Evolutionary conservation across 805 yeast species (phyloP), one percentile per base, ranked within the genome.

Genomic region (Middelhovenomyces tepae): DNA sequence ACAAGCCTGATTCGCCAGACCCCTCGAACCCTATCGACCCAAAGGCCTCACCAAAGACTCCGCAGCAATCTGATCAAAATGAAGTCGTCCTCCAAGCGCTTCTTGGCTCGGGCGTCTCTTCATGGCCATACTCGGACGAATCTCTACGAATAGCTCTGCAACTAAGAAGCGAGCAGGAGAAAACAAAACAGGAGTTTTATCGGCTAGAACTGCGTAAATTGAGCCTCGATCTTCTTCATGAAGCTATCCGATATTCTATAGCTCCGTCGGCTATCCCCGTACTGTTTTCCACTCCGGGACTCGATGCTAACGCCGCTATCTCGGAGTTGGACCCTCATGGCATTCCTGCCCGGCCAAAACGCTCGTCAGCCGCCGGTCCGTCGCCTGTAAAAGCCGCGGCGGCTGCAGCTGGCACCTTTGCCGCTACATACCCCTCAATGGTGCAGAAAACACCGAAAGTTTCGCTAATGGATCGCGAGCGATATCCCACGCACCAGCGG

Each of bases 161-260:
- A 21, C 65, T 79, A 19, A 65, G 75, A 33, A 54, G 73, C 2
- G 86, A 84, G 51, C 89, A 80, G 49, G 95, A 87, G 52, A 65
- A 69, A 27, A 79, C 95, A 1, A 79, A 78, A 43, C 95, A 86
- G 53, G 91, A 80, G 44, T 77, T 65, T 45, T 78, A 80, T 51
- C 69, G 67, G 34, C 59, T 78, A 14, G 94, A 86, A 50, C 59
- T 68, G 25, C 63, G 78, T 16, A 67, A 69, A 26, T 67, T 70
- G 36, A 69, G 80, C 15, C 56, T 79, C 20, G 77, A 78, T 33
- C 62, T 86, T 13, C 47, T 87, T 32, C 72, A 72, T 38, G 59
- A 64, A 9, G 87, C 93, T 0, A 47, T 71, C 4, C 60, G 59
- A 16, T 69, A 76, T 9, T 76, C 77, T 11, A 60, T 86, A 2